Evolutionary conservation across 148 eudicot species (phyloP), one percentile per base, ranked within the genome.

Genomic region (Silene latifolia): DNA sequence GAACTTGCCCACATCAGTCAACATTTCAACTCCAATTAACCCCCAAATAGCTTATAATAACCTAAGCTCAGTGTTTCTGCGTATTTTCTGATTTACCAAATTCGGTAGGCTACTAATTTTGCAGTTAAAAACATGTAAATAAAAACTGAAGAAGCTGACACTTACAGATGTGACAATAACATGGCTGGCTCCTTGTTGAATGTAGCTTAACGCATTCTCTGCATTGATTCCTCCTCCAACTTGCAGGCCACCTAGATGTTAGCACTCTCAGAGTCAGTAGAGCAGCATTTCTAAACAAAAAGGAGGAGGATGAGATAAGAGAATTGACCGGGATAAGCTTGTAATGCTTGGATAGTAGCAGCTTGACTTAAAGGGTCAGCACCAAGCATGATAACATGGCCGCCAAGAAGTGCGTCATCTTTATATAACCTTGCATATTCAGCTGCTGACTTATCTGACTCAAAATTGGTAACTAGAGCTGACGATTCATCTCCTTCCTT

Each of bases 151-250:
- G 18, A 46, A 39, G 21, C 21, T 10, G 48, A 58, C 5, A 76
- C 79, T 76, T 89, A 95, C 98, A 13, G 97, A 95, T 63, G 98
- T 95, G 65, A 95, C 87, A 76, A 95, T 92, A 83, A 95, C 93
- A 86, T 95, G 98, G 84, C 96, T 92, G 54, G 97, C 98, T 80
- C 97, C 98, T 85, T 89, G 90, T 20, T 95, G 87, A 72, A 95
- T 87, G 87, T 89, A 95, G 77, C 83, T 88, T 73, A 85, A 72
- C 11, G 98, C 97, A 80, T 95, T 95, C 42, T 81, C 83, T 17
- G 91, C 72, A 75, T 86, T 92, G 80, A 95, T 89, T 59, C 98
- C 98, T 39, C 98, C 98, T 77, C 98, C 98, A 84, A 92, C 87
- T 85, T 95, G 98, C 90, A 95, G 85, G 78, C 97, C 98, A 77